Conservation (phyloP, 1,139 yeast genomes). For the Meyerozyma sp. region DNA sequence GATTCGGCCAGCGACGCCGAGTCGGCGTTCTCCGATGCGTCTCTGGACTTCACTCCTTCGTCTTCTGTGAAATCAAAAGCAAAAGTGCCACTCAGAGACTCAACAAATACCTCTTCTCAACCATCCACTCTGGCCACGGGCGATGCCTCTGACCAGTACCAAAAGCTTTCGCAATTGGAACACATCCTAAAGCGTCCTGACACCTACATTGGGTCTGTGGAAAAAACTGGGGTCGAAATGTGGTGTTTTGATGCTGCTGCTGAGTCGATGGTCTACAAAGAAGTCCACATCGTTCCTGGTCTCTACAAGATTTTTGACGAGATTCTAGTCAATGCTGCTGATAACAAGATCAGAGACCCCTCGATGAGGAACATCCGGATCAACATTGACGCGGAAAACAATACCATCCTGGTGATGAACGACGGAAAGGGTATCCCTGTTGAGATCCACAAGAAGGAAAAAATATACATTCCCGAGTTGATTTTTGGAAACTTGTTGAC, state of each 20-base stretch:
- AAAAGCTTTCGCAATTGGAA: conserved; percentile 88
- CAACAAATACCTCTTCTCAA: not conserved
- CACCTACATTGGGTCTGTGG: conserved; percentile 95
- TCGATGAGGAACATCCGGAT: conserved; percentile 83
- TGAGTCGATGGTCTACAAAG: conserved; percentile 66
- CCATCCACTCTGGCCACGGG: conserved; percentile 1
- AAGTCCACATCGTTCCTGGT: conserved; percentile 88
- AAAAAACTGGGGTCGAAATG: conserved; percentile 69
- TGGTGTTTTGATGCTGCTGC: conserved; percentile 77
- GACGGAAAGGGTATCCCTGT: conserved; percentile 97
- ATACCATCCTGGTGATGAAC: conserved; percentile 74
- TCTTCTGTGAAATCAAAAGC: not conserved
- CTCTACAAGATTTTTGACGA: conserved; percentile 95
- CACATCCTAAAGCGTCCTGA: conserved; percentile 97
- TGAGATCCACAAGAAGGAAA: conserved; percentile 87
- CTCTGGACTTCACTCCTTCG: not conserved
- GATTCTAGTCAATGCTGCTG: conserved; percentile 96
- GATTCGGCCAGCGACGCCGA: conserved; percentile 7
- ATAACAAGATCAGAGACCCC: conserved; percentile 94
- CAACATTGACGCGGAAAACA: conserved; percentile 67
- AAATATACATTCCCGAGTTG: conserved; percentile 91
- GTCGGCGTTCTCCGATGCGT: conserved; percentile 6
- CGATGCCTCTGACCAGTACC: conserved; percentile 73
- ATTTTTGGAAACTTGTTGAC: conserved; percentile 94
- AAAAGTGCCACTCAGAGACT: not conserved